Evolutionary conservation across 129 eudicot species (phyloP), one percentile per base, ranked within the genome.

Genomic region (Smallanthus sonchifolius): DNA sequence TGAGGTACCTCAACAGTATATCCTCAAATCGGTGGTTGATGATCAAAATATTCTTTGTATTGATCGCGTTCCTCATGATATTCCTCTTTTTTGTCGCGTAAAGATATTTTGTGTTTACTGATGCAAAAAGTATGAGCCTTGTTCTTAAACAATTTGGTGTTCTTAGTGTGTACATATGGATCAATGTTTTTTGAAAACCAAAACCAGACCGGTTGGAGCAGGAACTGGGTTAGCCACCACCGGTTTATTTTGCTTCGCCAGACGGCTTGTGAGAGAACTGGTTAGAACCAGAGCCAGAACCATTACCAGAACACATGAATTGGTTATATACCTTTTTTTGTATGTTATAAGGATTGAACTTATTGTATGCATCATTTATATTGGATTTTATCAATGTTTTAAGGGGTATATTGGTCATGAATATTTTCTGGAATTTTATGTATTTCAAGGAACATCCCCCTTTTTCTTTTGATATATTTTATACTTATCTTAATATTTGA

Each of bases 31-130:
- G 91, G 64, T 88, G 91, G 91, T 85, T 88, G 72, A 88, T 88
- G 95, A 86, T 88, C 80, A 88, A 88, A 83, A 88, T 88, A 75
- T 88, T 88, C 74, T 81, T 84, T 82, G 95, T 88, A 67, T 84
- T 88, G 77, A 76, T 88, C 61, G 85, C 77, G 20, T 88, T 88
- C 74, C 87, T 88, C 59, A 81, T 86, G 88, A 82, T 86, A 74
- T 88, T 88, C 79, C 82, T 88, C 40, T 88, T 88, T 40, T 88
- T 88, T 80, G 91, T 88, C 2, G 96, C 96, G 2, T 90, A 83
- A 82, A 40, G 28, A 54, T 42, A 64, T 44, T n/a, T 43, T 43
- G 69, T 77, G 57, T 55, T 34, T 11, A 35, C 45, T 30, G 15
- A 77, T 45, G 76, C 45, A 45, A 69, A 45, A 54, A 59, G 37